Evolutionary conservation across 805 yeast genomes (phyloP).

Genomic region (Gaillardinia entomophila): DNA sequence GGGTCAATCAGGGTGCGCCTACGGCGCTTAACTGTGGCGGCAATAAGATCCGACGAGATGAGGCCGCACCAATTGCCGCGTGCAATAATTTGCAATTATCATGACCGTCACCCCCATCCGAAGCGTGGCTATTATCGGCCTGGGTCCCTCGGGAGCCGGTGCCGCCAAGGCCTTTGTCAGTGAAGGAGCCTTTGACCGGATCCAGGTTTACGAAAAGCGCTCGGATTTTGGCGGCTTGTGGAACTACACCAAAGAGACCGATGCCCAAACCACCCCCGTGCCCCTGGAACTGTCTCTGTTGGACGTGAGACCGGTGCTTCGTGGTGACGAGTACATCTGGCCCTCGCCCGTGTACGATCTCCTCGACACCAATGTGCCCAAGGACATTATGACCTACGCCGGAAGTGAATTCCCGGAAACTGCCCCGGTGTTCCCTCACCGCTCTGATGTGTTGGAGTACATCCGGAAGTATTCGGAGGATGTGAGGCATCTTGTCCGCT

Average conservation of each 20-base stretch:
- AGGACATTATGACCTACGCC: constrained; percentile 60
- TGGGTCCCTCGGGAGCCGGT: constrained; percentile 72
- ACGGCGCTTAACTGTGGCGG: too few species aligned
- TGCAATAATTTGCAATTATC: too few species aligned
- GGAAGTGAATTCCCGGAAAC: constrained; percentile 43
- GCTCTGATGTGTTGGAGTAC: constrained; percentile 59
- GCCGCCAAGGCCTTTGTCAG: constrained; percentile 55
- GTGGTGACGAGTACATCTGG: constrained; percentile 13
- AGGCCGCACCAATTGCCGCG: too few species aligned
- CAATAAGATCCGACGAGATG: too few species aligned
- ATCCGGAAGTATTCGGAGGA: constrained; percentile 48
- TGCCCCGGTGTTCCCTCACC: constrained; percentile 50
- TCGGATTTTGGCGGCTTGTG: constrained; percentile 72
- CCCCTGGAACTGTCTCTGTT: constrained; percentile 15
- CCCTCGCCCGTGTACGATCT: constrained; percentile 52
- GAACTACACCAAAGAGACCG: constrained; percentile 46
- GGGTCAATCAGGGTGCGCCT: too few species aligned
- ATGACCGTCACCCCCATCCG: too few species aligned
- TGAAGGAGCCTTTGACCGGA: constrained; percentile 40
- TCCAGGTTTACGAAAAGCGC: constrained; percentile 59
- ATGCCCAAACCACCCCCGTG: constrained; percentile 12
- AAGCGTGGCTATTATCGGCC: constrained; percentile 78
- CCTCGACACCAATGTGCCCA: constrained; percentile 67
- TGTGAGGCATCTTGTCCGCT: constrained; percentile 34
- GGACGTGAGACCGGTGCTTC: constrained; percentile 7